Percentiles rank a stretch among this genome's conserved stretches.
Conservation (phyloP, 257 asterid species). For the Solanum verrucosum region DNA sequence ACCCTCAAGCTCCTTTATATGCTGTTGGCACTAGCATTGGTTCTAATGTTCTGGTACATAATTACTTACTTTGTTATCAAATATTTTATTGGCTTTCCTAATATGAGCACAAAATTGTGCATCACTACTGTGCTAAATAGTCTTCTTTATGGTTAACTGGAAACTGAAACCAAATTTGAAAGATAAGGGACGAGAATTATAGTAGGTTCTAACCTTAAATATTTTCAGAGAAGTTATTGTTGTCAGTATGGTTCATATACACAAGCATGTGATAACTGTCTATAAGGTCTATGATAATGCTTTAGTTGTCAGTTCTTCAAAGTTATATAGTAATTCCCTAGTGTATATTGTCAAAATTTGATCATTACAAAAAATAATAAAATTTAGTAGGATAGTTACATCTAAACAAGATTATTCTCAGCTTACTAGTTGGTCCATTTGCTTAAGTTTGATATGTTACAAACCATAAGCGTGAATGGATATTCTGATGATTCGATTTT, state of each 20-base stretch:
- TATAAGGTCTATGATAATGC: background rate
- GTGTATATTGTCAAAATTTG: background rate
- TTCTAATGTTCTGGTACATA: conserved; percentile 63
- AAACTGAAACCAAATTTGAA: background rate
- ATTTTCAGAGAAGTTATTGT: background rate
- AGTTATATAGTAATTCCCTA: background rate
- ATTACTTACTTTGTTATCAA: background rate
- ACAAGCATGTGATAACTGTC: background rate
- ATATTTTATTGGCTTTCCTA: background rate
- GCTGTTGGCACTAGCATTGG: conserved; percentile 75
- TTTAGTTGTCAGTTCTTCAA: background rate
- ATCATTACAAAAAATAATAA: background rate
- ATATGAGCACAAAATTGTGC: background rate
- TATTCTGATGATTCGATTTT: background rate
- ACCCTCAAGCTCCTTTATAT: conserved; percentile 55
- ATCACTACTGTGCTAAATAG: background rate
- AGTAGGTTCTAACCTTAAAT: background rate
- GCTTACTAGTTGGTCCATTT: background rate
- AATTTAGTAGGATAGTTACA: background rate
- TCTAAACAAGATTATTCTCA: background rate
- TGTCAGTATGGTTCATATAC: background rate
- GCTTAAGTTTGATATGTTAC: background rate
- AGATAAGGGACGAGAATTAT: background rate
- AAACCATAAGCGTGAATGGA: background rate
- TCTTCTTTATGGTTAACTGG: background rate